Evolutionary conservation across 202 grass and related monocot species (phyloP).

Genomic region (Schoenoplectus tabernaemontani): DNA sequence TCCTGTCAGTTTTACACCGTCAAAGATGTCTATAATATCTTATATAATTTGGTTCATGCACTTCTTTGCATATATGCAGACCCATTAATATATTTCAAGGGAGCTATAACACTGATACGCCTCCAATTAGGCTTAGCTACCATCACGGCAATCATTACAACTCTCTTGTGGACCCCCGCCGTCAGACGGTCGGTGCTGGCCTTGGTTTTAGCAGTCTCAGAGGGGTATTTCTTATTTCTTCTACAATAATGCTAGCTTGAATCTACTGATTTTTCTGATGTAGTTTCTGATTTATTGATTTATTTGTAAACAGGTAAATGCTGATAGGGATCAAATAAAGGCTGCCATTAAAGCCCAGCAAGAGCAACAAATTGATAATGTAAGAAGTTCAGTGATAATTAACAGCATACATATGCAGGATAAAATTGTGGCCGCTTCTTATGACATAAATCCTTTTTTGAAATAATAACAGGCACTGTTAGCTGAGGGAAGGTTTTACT

Average conservation of each 20-base stretch:
- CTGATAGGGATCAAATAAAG: conserved; percentile 93
- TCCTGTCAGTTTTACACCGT: neutral
- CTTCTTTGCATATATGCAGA: conserved; percentile 45
- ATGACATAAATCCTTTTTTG: conserved; percentile 10
- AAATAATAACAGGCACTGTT: conserved; percentile 62
- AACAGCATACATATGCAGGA: neutral
- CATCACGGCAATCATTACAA: conserved; percentile 99
- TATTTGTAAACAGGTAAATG: conserved; percentile 51
- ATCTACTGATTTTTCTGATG: neutral
- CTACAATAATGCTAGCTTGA: neutral
- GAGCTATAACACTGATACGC: conserved; percentile 87
- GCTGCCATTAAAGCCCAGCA: conserved; percentile 94
- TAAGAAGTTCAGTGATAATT: conserved; percentile 27
- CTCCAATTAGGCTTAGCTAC: conserved; percentile 90
- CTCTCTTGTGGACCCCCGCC: conserved; percentile 85
- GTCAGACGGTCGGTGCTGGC: conserved; percentile 66
- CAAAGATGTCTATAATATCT: neutral
- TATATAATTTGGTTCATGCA: neutral
- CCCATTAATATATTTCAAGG: conserved; percentile 98
- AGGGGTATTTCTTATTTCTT: conserved; percentile 46
- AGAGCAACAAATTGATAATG: conserved; percentile 97
- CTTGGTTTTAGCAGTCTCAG: conserved; percentile 91
- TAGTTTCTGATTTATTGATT: neutral
- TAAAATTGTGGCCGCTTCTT: conserved; percentile 2
- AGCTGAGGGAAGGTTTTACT: conserved; percentile 87